Evolutionary conservation across 768 basidiomycete species (phyloP), one percentile per base, ranked within the genome.

Genomic region (Fibroporia radiculosa): DNA sequence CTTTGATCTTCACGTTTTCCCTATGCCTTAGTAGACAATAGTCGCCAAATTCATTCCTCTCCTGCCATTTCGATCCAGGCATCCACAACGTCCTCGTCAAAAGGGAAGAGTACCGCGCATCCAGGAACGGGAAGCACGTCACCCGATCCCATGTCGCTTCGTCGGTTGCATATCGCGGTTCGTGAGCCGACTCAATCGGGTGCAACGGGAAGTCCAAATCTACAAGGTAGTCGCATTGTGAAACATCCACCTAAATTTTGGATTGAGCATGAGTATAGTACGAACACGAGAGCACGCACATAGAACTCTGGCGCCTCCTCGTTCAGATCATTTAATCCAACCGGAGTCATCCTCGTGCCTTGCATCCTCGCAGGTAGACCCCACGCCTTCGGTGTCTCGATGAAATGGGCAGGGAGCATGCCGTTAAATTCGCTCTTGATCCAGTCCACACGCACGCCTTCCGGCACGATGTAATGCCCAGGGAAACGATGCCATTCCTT

Each of bases 401-500:
- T 64, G 67, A 96, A 98, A 60, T 87, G 84, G 16, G 82, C 77
- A 12, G 96, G 96, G 50, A 99, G 69, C 57, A 90, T 74, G 8
- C 92, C 95, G 49, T 82, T 75, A 54, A 98, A 97, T 46, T 85
- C 91, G 63, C 85, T 92, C 69, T 92, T 88, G 62, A 98, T 70
- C 64, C 92, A 97, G 47, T 83, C 74, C n/a, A 95, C 80, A 22
- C 78, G 72, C 47, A 98, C 67, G 22, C 79, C 85, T 47, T 82
- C 76, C 1, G 93, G 93, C 18, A 98, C 74, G 38, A 95, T 74
- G 63, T 86, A 97, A 60, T 86, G 84, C 3, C 90, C 80, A 2
- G 93, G 88, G 71, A 92, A 99, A 19, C 95, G 76, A 59, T 97
- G 72, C 96, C 96, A 99, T 65, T 99, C 96, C 62, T 93, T 93